Evolutionary conservation across 345 rosid genomes (phyloP).

Genomic region (Eucalyptus erythrocorys): DNA sequence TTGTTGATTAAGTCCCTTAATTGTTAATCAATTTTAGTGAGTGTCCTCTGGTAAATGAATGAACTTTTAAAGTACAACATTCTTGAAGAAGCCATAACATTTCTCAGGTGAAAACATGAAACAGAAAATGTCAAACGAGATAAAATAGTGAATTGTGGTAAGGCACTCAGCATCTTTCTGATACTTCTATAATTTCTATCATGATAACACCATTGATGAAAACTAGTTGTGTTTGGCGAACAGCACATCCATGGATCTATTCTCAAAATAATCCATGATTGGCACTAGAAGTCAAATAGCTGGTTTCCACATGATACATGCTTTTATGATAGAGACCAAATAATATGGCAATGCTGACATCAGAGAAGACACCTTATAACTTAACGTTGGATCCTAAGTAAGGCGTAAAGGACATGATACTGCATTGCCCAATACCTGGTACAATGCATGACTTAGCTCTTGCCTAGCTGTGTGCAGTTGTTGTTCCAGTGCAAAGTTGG

Average conservation of each 20-base stretch:
- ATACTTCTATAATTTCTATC: neutral
- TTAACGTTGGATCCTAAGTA: neutral
- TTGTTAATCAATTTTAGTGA: neutral
- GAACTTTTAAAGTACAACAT: neutral
- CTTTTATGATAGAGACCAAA: neutral
- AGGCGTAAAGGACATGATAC: neutral
- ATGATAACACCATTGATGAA: neutral
- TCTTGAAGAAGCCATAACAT: neutral
- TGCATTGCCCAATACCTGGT: constrained; percentile 48
- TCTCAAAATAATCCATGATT: neutral
- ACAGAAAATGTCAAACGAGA: neutral
- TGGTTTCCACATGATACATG: neutral
- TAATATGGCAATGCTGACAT: neutral
- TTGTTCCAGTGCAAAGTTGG: constrained; percentile 94
- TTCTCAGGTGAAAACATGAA: neutral
- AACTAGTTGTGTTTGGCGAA: neutral
- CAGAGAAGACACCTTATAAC: neutral
- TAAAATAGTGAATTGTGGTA: neutral
- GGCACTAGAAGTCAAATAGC: neutral
- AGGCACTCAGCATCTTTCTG: neutral
- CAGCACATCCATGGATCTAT: neutral
- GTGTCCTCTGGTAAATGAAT: neutral
- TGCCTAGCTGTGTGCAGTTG: constrained; percentile 94
- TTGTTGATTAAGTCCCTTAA: neutral
- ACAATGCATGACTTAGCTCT: constrained; percentile 93